These are phyloP conservation scores for Coelastrella sp. DNA, from an alignment of 139 green algal species.

Conservation along the genomic window DNA sequence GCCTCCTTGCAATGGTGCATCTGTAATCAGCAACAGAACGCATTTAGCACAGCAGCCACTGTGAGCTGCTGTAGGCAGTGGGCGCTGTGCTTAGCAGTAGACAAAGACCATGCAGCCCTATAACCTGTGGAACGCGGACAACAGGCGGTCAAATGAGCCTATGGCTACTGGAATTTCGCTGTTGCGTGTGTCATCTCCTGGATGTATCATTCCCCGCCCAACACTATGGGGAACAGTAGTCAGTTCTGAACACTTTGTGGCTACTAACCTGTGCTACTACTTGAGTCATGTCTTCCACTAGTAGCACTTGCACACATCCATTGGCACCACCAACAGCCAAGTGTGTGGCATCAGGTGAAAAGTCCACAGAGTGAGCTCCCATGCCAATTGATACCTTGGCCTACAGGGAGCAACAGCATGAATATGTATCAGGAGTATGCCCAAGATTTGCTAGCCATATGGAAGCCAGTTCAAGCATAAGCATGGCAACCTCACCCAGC, in stretches of 20 bases:
- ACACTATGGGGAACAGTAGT: too few species aligned
- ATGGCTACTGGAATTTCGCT: too few species aligned
- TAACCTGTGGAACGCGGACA: too few species aligned
- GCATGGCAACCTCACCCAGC: too few species aligned
- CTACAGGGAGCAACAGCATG: slow-evolving; percentile 37
- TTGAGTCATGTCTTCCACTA: slow-evolving; percentile 58
- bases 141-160: too few species aligned
- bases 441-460: too few species aligned
- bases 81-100: too few species aligned
- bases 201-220: too few species aligned
- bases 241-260: not conserved
- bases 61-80: not conserved
- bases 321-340: slow-evolving; percentile 66
- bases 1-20: slow-evolving; percentile 54
- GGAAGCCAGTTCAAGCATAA: too few species aligned
- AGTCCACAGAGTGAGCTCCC: slow-evolving; percentile 54
- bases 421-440: not conserved
- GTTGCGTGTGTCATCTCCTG: too few species aligned
- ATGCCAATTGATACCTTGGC: slow-evolving; percentile 65
- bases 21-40: slow-evolving; percentile 12
- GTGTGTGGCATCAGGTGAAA: slow-evolving; percentile 69
- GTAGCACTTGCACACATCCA: slow-evolving; percentile 60
- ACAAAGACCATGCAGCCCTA: too few species aligned
- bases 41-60: not conserved
- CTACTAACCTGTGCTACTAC: slow-evolving; percentile 53